Base-by-base conservation (phyloP, 208 protist species). In the Vickermania spadyakhi region DNA sequence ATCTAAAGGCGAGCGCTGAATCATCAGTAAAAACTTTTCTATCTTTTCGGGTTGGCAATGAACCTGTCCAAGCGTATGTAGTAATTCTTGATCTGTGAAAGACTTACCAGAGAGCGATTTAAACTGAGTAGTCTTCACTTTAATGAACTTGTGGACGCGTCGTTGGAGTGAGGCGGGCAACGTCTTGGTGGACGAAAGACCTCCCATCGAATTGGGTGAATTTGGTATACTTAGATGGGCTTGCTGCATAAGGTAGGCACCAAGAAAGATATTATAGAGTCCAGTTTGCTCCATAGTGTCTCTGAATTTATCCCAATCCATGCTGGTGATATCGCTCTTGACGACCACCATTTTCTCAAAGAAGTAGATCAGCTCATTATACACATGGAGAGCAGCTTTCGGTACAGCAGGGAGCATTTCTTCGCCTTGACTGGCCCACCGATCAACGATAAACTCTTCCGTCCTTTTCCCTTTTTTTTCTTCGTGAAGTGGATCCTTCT, bases 331-430 rank as follows among this genome's bases (percentile, higher is more conserved):
- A 13, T 55, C 64, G 4, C 64, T 56, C 31, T 68, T 73, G 25
- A 84, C 28, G 22, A 84, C 60, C 7, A 60, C 67, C 55, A 80
- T 80, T 31, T 72, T 68, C 63, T 88, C 78, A 30, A 77, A 82
- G 31, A 81, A 64, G 61, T 77, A 85, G 51, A 81, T 72, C 21
- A 91, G 29, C 31, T 87, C 75, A n/a, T 70, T 56, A 64, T 91
- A 91, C 14, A 86, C 78, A n/a, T 49, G 1, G 27, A 70, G 51
- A 2, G 68, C 72, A 25, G 80, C 66, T 28, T 29, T 57, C 23
- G 72, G 28, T 2, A 74, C n/a, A 23, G 53, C 45, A 1, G 68
- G 72, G 18, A 78, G 13, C 2, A 31, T 18, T 18, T 53, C 18
- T 45, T 45, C 36, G 11, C 11, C 36, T 7, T 18, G 36, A 18